Conservation (phyloP, 106 monocot species). For the Apostasia shenzhenica region DNA sequence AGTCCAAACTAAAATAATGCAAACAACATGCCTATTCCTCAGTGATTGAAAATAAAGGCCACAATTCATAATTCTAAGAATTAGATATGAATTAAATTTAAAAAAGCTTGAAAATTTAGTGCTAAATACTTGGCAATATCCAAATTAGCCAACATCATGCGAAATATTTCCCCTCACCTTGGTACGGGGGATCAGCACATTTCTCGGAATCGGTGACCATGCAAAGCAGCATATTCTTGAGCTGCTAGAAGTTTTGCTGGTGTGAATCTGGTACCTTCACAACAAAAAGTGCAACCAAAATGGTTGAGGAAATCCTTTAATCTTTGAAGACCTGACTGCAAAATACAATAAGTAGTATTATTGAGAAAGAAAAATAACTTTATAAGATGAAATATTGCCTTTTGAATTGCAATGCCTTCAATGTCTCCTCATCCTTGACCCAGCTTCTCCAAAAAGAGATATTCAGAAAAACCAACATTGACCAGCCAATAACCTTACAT, state of each 20-base stretch:
- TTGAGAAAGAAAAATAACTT: slow-evolving; percentile 5
- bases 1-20: no score
- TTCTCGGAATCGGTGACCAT: slow-evolving; percentile 73
- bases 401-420: slow-evolving; percentile 59
- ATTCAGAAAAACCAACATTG: slow-evolving; percentile 97
- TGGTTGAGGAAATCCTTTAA: slow-evolving; percentile 77
- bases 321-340: slow-evolving; percentile 74
- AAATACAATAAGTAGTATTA: slow-evolving; percentile 3
- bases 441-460: slow-evolving; percentile 55
- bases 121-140: no score
- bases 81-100: no score
- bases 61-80: no score
- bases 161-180: no score
- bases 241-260: slow-evolving; percentile 87
- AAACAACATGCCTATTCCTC: no score
- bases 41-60: no score
- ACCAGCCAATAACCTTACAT: slow-evolving; percentile 99
- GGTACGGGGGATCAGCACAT: slow-evolving; percentile 93
- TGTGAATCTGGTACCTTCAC: slow-evolving; percentile 96
- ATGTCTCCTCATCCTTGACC: slow-evolving; percentile 80
- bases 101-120: no score
- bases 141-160: no score
- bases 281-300: slow-evolving; percentile 95
- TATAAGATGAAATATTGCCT: not conserved
- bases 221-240: slow-evolving; percentile 89